Base-by-base conservation (phyloP, 2,329 filamentous ascomycete species). In the Pyrenophora seminiperda region DNA sequence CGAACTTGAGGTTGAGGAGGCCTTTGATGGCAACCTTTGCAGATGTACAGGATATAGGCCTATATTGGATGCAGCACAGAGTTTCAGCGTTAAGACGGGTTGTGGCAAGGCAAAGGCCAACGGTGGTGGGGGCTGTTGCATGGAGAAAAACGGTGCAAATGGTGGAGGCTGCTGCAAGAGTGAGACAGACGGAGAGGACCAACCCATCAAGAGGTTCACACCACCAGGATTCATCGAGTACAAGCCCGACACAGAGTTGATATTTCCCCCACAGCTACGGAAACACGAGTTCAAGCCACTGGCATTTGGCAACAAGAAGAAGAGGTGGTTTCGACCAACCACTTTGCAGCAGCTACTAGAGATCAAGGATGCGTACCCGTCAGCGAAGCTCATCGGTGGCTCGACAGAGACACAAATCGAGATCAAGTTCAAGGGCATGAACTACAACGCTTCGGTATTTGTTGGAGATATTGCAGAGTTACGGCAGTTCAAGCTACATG, bases 381-480 rank as follows among this genome's bases (percentile, higher is more conserved):
- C 87, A 19, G 91, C 93, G 4, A 99, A 97, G 74, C 85, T 99
- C 54, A 96, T 99, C 54, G 93, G 91, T 41, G 94, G 94, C 54
- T 96, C 91, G 70, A 96, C 92, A 2, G 94, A 99, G 73, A 97
- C 93, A 0, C 94, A 97, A 74, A 97, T 99, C 53, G 94, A 99
- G 75, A 89, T 95, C 76, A 97, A 96, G 75, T 97, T 99, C 82
- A 97, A 97, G 77, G 91, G 88, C 1, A 84, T 96, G 79, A 83
- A 91, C 63, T 97, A 97, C 69, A 87, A 88, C 3, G 85, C 90
- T 1, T 97, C 92, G 0, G 89, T 99, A 0, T 97, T 88, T 60
- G 89, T 97, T 7, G 92, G 93, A 9, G 94, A 99, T 65, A 96
- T 99, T 50, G 79, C 90, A 1, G 94, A 97, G 74, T 77, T 99